Base-by-base conservation (phyloP, 768 basidiomycete genomes). In the Naematelia aurantialba region DNA sequence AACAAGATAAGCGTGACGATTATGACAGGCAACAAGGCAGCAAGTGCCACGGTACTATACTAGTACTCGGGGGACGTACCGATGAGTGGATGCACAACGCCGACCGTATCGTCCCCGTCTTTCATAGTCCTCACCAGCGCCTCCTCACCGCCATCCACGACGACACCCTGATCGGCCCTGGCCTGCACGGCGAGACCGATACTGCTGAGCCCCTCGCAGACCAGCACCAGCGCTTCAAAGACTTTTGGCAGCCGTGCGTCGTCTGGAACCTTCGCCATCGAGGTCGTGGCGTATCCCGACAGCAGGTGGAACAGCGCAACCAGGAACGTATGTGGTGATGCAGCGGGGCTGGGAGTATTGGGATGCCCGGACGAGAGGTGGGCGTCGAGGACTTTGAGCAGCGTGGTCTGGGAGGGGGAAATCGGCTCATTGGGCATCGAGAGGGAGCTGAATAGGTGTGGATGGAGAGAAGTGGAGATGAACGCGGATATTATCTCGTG, bases 311-410 rank as follows among this genome's bases (percentile, higher is more conserved):
- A 87, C 13, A 80, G 75, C 30, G 78, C 79, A n/a, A 84, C 80
- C 26, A 90, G 78, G 79, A 89, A 85, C 8, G 81, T 26, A 57
- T 67, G 52, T 12, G 63, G 46, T 13, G 46, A 45, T 22, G 64
- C 42, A 8, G 34, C 8, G 8, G 34, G 34, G 17, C 34, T 8
- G 0, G 52, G 25, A 29, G 21, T 21, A 29, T 60, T 60, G 26
- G 52, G 52, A 19, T 49, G 55, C 19, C 45, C 12, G 2, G 58
- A 56, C 29, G 60, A 87, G 55, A 91, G 79, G 70, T 89, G 87
- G 1, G 89, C 88, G 72, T 94, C 92, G 12, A 92, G 79, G 14
- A 94, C 80, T 76, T 92, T 93, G 58, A 96, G 83, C 11, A 94
- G 79, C n/a, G 84, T 88, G 3, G 86, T 89, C 74, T 94, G 92